Base-by-base conservation (phyloP, 2,329 filamentous ascomycete species). In the Fusarium sp. region DNA sequence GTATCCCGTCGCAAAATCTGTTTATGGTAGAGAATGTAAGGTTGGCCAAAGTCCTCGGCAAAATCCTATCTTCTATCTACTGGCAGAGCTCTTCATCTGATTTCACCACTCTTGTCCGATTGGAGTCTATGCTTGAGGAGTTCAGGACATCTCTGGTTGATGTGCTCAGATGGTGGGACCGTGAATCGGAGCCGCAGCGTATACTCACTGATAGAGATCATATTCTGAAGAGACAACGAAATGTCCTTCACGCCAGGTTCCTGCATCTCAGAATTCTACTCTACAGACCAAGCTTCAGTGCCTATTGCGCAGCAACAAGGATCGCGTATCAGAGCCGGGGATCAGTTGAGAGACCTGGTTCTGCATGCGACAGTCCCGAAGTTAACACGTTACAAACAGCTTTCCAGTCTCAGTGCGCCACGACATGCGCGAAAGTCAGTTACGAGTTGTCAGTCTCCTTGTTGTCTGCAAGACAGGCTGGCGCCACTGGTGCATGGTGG, bases 401-500 rank as follows among this genome's bases (percentile, higher is more conserved):
- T 0, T 62, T 63, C 4, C 58, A 62, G 12, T 51, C 49, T n/a
- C 60, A 63, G 8, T 63, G 58, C 2, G 60, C 58, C 0, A 56
- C 30, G 0, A 56, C 42, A 0, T 63, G 60, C 14, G 58, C 25
- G 2, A 28, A 56, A 7, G 16, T 25, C 0, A 43, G 48, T 0
- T 62, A 43, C 3, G 43, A 63, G 0, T 0, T 63, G 4, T 63
- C 58, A 1, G 37, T 60, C 0, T 62, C 60, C 0, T 8, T 62
- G 2, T 6, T 14, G 0, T 42, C 41, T 1, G 56, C 57, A 1
- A 18, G 19, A 2, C 34, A 46, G 13, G 26, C 11, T 0, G 46
- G 53, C 2, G 58, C 60, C 1, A 63, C 60, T 1, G 58, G 60
- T 1, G 60, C 57, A 21, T 63, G 57, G 60, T 63, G 57, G 58